phyloP scores from a whole-genome alignment of 1,284 basidiomycete species.

The Ganoderma lucidum region DNA sequence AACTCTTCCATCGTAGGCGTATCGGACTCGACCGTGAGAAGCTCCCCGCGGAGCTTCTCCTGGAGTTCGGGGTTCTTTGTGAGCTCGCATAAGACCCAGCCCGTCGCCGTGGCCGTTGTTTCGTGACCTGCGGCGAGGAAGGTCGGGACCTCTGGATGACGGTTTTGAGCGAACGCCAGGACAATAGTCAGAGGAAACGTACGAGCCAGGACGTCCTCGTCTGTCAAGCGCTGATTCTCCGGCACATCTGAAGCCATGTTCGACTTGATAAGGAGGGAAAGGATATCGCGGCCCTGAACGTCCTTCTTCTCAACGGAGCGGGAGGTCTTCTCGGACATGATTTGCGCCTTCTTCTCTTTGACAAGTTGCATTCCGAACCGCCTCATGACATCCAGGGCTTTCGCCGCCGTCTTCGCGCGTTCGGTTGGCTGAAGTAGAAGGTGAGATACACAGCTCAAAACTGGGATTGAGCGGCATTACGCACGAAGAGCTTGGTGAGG shows the following conservation, averaged over 20 bases:
- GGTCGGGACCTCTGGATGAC: constrained; percentile 14
- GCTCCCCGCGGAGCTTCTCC: constrained; percentile 72
- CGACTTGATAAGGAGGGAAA: constrained; percentile 51
- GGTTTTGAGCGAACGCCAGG: neutral
- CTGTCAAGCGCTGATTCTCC: constrained; percentile 53
- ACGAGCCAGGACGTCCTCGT: constrained; percentile 64
- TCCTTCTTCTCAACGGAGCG: constrained; percentile 34
- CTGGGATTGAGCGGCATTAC: neutral
- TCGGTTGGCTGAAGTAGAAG: constrained; percentile 42
- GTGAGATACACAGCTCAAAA: neutral
- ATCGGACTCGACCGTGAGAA: constrained; percentile 49
- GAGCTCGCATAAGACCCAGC: constrained; percentile 74
- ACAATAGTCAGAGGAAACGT: constrained; percentile 38
- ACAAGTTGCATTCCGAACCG: constrained; percentile 44
- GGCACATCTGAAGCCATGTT: constrained; percentile 56
- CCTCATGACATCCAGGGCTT: constrained; percentile 41
- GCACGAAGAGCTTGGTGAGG: constrained; percentile 9
- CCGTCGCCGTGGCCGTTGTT: constrained; percentile 53
- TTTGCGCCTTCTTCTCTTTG: constrained; percentile 34
- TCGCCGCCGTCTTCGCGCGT: constrained; percentile 29
- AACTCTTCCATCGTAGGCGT: constrained; percentile 64
- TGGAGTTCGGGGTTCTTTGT: constrained; percentile 63
- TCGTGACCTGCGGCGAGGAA: constrained; percentile 57
- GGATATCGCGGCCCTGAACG: constrained; percentile 39
- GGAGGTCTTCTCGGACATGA: constrained; percentile 29